Evolutionary conservation across 345 rosid genomes (phyloP).

Genomic region (Eutrema yunnanense): DNA sequence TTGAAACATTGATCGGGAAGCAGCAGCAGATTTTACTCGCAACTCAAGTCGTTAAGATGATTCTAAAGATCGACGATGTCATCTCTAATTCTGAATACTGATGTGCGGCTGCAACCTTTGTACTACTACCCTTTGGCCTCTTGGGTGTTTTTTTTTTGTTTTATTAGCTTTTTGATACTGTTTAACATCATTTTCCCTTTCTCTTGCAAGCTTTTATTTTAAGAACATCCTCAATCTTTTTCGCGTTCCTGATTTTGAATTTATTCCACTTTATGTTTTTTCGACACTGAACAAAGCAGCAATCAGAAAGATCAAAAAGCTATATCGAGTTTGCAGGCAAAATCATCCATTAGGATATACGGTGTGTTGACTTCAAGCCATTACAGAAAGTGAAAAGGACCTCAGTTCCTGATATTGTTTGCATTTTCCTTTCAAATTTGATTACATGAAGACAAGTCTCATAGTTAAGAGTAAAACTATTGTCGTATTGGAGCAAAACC

Average conservation of each 20-base stretch:
- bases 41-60: slow-evolving; percentile 99
- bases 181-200: neutral
- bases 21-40: slow-evolving; percentile 95
- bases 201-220: neutral
- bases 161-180: slow-evolving; percentile 3
- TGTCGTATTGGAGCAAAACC: neutral
- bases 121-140: neutral
- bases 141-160: neutral
- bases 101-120: neutral
- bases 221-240: neutral
- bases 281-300: neutral
- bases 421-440: neutral
- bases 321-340: neutral
- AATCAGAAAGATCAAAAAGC: neutral
- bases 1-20: slow-evolving; percentile 94
- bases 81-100: slow-evolving; percentile 75
- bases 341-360: neutral
- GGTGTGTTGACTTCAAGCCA: neutral
- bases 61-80: slow-evolving; percentile 91
- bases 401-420: neutral
- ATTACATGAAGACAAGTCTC: neutral
- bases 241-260: neutral
- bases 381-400: too few species aligned
- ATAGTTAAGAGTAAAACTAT: neutral
- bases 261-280: neutral